phyloP scores from a whole-genome alignment of 768 basidiomycete genomes.

The Suillus weaverae region DNA sequence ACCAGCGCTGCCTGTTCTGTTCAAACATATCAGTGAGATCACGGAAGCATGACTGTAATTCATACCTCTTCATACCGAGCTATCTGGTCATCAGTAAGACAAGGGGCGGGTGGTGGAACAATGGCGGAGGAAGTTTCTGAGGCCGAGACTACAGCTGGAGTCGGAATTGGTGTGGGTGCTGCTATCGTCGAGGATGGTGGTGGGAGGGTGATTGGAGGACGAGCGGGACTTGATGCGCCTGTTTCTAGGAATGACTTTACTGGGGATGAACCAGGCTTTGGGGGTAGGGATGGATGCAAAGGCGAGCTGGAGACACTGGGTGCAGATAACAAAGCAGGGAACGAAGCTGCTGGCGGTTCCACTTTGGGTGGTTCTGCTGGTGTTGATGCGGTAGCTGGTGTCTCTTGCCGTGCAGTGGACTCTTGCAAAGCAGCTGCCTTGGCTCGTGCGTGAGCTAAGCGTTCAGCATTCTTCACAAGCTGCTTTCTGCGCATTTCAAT shows the following conservation, averaged over 20 bases:
- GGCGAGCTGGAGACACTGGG: conserved; percentile 36
- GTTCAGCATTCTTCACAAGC: conserved; percentile 38
- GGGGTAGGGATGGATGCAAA: conserved; percentile 70
- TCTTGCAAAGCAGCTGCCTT: conserved; percentile 39
- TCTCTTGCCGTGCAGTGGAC: conserved; percentile 18
- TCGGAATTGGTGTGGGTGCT: conserved; percentile 12
- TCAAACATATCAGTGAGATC: conserved; percentile 16
- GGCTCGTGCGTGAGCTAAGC: conserved; percentile 42
- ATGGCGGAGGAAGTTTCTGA: conserved; percentile 18
- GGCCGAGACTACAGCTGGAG: conserved; percentile 21
- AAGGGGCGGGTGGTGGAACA: conserved; percentile 25
- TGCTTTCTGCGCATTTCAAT: conserved; percentile 53
- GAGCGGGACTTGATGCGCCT: conserved; percentile 29
- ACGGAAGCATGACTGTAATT: conserved; percentile 7
- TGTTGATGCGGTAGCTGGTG: conserved; percentile 11
- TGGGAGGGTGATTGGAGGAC: conserved; percentile 13
- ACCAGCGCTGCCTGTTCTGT: conserved; percentile 74
- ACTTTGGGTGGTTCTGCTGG: conserved; percentile 21
- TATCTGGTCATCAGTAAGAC: conserved; percentile 49
- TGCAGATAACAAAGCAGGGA: conserved; percentile 3
- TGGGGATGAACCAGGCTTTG: conserved; percentile 57
- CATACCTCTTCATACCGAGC: conserved; percentile 62
- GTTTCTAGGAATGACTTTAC: conserved; percentile 32
- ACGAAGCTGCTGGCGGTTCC: conserved; percentile 13
- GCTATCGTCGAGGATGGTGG: conserved; percentile 3